These are phyloP conservation scores for Harringtonia lauricola DNA, from an alignment of 2,329 filamentous ascomycete species.

Conservation along the genomic window DNA sequence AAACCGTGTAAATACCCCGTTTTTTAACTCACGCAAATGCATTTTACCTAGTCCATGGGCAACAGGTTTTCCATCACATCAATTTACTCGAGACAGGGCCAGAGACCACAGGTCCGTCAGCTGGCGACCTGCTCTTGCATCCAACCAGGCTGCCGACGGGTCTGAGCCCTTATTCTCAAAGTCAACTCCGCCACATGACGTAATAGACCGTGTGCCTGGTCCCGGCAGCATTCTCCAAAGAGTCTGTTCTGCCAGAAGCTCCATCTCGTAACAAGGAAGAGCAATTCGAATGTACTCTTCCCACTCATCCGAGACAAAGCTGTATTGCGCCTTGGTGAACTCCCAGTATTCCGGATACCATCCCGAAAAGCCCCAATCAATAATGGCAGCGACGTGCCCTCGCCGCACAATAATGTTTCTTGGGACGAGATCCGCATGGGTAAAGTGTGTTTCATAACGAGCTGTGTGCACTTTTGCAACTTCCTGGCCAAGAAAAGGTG, in stretches of 20 bases:
- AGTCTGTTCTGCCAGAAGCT: neutral
- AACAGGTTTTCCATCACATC: too few relatives aligned
- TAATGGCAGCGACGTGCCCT: constrained; percentile 26
- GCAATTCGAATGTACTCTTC: neutral
- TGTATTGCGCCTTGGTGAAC: constrained; percentile 4
- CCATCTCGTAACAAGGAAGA: neutral
- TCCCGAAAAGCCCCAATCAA: constrained; percentile 36
- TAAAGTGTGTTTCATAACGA: constrained; percentile 18
- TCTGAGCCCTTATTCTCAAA: neutral
- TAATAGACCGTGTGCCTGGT: neutral
- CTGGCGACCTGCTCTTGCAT: neutral
- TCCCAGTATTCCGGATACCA: constrained; percentile 35
- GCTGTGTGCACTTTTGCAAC: too few relatives aligned
- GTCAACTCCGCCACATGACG: neutral
- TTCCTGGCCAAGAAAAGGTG: too few relatives aligned
- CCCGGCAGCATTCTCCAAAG: neutral
- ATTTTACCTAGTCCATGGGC: too few relatives aligned
- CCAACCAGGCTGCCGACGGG: neutral
- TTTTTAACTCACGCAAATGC: too few relatives aligned
- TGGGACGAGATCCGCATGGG: constrained; percentile 45
- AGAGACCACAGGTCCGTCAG: neutral
- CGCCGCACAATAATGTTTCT: constrained; percentile 30
- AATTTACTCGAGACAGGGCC: neutral
- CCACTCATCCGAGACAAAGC: neutral
- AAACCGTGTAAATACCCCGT: too few relatives aligned